Evolutionary conservation across 306 rosid genomes (phyloP).

Genomic region (Vigna radiata): DNA sequence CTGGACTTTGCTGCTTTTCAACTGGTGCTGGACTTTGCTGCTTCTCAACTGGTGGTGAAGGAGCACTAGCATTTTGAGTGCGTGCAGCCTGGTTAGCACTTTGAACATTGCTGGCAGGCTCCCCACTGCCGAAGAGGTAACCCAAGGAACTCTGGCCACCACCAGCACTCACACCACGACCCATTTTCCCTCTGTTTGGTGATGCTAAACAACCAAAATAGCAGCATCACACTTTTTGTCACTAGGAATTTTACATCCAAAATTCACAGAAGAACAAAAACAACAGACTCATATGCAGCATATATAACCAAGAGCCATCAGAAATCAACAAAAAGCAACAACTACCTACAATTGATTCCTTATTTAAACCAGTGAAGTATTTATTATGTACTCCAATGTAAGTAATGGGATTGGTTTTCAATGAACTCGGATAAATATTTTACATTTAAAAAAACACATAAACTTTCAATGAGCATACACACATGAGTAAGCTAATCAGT

Average conservation of each 20-base stretch:
- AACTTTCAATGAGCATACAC: constrained; percentile 16
- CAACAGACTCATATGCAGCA: constrained; percentile 11
- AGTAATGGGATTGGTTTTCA: background rate
- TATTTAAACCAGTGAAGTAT: constrained; percentile 16
- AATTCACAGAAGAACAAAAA: background rate
- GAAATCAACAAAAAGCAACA: constrained; percentile 13
- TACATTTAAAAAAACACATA: background rate
- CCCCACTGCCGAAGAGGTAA: constrained; percentile 80
- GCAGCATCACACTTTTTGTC: constrained; percentile 31
- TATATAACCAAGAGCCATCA: background rate
- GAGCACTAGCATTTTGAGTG: constrained; percentile 42
- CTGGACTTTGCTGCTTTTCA: constrained; percentile 58
- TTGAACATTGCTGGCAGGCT: constrained; percentile 47
- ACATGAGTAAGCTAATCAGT: background rate
- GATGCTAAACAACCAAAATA: constrained; percentile 46
- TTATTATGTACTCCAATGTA: background rate
- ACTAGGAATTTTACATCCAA: constrained; percentile 10
- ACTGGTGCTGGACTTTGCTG: constrained; percentile 56
- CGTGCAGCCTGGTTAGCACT: constrained; percentile 43
- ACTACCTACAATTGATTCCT: background rate
- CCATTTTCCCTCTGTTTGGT: constrained; percentile 53
- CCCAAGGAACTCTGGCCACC: constrained; percentile 91
- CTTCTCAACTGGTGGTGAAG: constrained; percentile 50
- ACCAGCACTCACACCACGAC: constrained; percentile 84
- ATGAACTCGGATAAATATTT: constrained; percentile 10